Evolutionary conservation across 768 basidiomycete genomes (phyloP).

Genomic region (Pleurotus sapidus): DNA sequence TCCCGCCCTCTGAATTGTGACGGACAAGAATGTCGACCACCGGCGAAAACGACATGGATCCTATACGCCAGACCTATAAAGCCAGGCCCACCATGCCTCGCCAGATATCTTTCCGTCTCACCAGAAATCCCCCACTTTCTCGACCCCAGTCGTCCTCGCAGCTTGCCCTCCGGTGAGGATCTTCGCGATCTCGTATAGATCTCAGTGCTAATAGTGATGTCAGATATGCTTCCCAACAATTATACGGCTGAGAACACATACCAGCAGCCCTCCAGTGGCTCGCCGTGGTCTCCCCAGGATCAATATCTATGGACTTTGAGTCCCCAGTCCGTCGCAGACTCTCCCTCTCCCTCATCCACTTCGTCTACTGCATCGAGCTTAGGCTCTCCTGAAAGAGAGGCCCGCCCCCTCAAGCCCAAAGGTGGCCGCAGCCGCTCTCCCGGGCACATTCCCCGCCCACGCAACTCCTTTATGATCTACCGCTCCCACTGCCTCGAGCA

Average conservation of each 20-base stretch:
- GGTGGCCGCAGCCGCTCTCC: slow-evolving; percentile 3
- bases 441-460: slow-evolving; percentile 8
- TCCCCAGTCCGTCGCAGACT: background rate
- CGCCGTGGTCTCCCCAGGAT: background rate
- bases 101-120: background rate
- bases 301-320: background rate
- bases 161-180: background rate
- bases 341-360: background rate
- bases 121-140: background rate
- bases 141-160: background rate
- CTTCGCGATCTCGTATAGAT: background rate
- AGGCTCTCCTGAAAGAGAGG: too few species aligned
- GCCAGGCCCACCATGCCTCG: background rate
- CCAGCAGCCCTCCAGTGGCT: too few species aligned
- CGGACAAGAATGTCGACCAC: background rate
- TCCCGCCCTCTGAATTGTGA: background rate
- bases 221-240: background rate
- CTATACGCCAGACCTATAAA: background rate
- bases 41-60: background rate
- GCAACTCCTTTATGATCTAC: slow-evolving; percentile 9
- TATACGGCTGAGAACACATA: too few species aligned
- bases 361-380: background rate
- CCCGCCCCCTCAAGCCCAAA: background rate
- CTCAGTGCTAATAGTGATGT: background rate
- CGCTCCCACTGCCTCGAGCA: background rate